These are phyloP conservation scores for Dendrobium nobile DNA, from an alignment of 106 monocot species.

Conservation along the genomic window DNA sequence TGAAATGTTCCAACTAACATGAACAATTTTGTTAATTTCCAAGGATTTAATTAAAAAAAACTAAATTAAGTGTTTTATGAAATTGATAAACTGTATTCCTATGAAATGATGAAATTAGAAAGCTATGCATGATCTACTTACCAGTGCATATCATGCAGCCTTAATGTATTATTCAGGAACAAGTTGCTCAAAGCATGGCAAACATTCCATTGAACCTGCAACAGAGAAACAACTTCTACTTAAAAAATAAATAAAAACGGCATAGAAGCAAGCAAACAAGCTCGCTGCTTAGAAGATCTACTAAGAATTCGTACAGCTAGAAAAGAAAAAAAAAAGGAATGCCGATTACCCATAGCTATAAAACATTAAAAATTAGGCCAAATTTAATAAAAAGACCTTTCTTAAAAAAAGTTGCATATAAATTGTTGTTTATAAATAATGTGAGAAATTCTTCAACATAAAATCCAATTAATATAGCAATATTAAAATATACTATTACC, in stretches of 20 bases:
- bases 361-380: no score
- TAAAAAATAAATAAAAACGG: not conserved
- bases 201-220: conserved; percentile 99
- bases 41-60: not conserved
- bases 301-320: not conserved
- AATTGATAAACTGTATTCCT: not conserved
- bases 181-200: conserved; percentile 95
- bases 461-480: no score
- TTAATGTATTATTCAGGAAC: conserved; percentile 77
- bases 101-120: conserved; percentile 1
- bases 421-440: no score
- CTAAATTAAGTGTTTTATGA: not conserved
- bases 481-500: no score
- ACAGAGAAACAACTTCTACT: not conserved
- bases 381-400: no score
- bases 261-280: not conserved
- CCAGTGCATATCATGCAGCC: conserved; percentile 61
- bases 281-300: not conserved
- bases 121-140: conserved; percentile 10
- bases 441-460: no score
- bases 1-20: not conserved
- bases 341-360: no score
- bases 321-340: no score
- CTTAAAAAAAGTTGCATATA: no score
- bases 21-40: not conserved